Percentiles rank a stretch among this genome's conserved stretches.
Conservation (phyloP, 495 filamentous ascomycete genomes). For the Penicillium dipodomyicola region DNA sequence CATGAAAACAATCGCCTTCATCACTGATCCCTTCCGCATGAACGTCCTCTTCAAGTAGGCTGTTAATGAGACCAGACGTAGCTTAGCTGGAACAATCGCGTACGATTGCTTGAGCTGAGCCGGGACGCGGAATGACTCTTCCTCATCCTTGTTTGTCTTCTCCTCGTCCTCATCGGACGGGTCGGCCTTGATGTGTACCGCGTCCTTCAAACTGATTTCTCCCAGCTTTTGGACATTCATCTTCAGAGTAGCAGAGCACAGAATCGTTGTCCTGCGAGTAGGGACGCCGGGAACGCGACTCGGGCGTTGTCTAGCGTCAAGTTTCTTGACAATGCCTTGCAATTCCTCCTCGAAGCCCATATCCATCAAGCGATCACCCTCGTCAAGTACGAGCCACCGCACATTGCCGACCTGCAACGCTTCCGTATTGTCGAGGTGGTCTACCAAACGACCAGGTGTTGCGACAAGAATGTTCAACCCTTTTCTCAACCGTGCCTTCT, state of each 20-base stretch:
- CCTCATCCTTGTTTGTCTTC: conserved; percentile 44
- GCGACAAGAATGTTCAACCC: conserved; percentile 94
- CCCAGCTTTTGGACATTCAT: conserved; percentile 89
- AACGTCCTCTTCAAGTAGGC: conserved; percentile 83
- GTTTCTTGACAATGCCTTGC: conserved; percentile 73
- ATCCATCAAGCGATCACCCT: conserved; percentile 95
- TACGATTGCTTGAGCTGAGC: conserved; percentile 91
- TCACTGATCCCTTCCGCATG: conserved; percentile 77
- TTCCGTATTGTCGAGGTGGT: conserved; percentile 90
- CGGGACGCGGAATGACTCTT: conserved; percentile 70
- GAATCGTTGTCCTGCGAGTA: conserved; percentile 72
- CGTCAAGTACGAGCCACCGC: conserved; percentile 89
- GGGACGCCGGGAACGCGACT: conserved; percentile 61
- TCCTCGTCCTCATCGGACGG: conserved; percentile 42
- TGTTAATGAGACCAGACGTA: conserved; percentile 81
- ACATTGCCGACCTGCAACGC: conserved; percentile 84
- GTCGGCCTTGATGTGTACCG: conserved; percentile 78
- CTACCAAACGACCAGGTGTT: conserved; percentile 83
- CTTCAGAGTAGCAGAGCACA: conserved; percentile 97
- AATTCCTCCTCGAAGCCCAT: conserved; percentile 92
- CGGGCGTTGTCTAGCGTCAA: conserved; percentile 50
- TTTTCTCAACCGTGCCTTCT: conserved; percentile 89
- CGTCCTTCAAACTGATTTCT: conserved; percentile 92
- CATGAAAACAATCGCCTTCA: conserved; percentile 95
- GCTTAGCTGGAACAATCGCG: conserved; percentile 79